These are phyloP conservation scores for Botryobasidium botryosum DNA, from an alignment of 768 basidiomycete genomes.

Conservation along the genomic window DNA sequence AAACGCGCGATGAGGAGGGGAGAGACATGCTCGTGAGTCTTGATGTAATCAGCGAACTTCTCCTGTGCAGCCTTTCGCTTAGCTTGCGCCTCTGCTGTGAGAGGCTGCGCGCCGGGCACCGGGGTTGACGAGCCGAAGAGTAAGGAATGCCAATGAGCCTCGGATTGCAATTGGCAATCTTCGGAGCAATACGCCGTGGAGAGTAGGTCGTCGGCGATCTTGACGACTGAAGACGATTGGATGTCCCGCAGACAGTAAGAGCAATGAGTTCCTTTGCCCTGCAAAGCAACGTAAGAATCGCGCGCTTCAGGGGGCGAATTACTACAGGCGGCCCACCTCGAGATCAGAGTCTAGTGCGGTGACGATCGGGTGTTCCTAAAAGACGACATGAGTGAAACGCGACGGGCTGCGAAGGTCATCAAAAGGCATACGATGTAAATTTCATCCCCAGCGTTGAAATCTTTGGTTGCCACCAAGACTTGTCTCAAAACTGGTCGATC, in stretches of 20 bases:
- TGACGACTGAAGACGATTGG: slow-evolving; percentile 28
- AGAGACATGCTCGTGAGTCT: slow-evolving; percentile 27
- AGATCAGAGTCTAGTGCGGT: slow-evolving; percentile 57
- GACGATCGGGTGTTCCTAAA: slow-evolving; percentile 58
- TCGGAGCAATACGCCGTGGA: slow-evolving; percentile 55
- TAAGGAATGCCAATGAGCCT: slow-evolving; percentile 43
- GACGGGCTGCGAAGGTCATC: neutral
- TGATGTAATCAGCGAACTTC: slow-evolving; percentile 38
- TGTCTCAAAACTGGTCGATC: slow-evolving; percentile 20
- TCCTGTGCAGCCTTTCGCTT: slow-evolving; percentile 40
- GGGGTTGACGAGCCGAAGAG: slow-evolving; percentile 52
- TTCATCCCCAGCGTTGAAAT: slow-evolving; percentile 50
- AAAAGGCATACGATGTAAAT: slow-evolving; percentile 47
- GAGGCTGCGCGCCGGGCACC: slow-evolving; percentile 31
- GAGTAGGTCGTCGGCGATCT: slow-evolving; percentile 34
- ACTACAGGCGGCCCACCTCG: slow-evolving; percentile 3
- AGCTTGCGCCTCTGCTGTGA: slow-evolving; percentile 20
- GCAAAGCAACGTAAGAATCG: slow-evolving; percentile 15
- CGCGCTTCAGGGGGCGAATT: too few relatives aligned
- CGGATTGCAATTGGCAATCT: slow-evolving; percentile 39
- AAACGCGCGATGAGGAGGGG: slow-evolving; percentile 52
- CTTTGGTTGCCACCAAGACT: slow-evolving; percentile 44
- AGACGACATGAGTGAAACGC: slow-evolving; percentile 1
- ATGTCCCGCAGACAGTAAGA: slow-evolving; percentile 53
- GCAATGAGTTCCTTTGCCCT: slow-evolving; percentile 50